A percentile compares a stretch with the other conserved stretches of the same genome.
Evolutionary conservation across 441 rosid genomes (phyloP).

Genomic region (Populus tomentosa): DNA sequence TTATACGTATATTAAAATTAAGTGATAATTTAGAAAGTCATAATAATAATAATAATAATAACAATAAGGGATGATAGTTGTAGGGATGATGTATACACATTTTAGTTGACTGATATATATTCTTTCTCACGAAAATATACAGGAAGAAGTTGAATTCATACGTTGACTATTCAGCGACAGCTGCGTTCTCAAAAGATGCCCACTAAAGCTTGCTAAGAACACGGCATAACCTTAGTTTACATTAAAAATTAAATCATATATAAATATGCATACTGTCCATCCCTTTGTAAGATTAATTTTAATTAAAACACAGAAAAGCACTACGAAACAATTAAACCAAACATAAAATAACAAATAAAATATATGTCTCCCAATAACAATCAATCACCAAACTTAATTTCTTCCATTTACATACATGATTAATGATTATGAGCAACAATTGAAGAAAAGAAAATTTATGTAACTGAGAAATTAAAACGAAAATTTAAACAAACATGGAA

Average conservation of each 20-base stretch:
- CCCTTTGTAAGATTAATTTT: not conserved
- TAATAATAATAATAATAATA: too few species aligned
- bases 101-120: too few species aligned
- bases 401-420: slow-evolving; percentile 18
- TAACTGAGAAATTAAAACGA: not conserved
- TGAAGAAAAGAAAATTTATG: not conserved
- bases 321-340: not conserved
- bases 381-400: not conserved
- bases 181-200: not conserved
- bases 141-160: not conserved
- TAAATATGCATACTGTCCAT: not conserved
- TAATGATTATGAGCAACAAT: not conserved
- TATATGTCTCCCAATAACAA: slow-evolving; percentile 1
- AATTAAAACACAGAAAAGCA: not conserved
- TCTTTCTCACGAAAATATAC: too few species aligned
- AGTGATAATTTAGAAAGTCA: too few species aligned
- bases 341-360: not conserved
- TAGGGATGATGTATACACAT: too few species aligned
- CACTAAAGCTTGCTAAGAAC: not conserved
- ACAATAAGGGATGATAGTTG: too few species aligned
- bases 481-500: not conserved
- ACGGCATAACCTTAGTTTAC: not conserved
- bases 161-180: not conserved
- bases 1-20: too few species aligned
- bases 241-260: not conserved